phyloP scores from a whole-genome alignment of 768 basidiomycete species.

The Paxillus ammoniavirescens region DNA sequence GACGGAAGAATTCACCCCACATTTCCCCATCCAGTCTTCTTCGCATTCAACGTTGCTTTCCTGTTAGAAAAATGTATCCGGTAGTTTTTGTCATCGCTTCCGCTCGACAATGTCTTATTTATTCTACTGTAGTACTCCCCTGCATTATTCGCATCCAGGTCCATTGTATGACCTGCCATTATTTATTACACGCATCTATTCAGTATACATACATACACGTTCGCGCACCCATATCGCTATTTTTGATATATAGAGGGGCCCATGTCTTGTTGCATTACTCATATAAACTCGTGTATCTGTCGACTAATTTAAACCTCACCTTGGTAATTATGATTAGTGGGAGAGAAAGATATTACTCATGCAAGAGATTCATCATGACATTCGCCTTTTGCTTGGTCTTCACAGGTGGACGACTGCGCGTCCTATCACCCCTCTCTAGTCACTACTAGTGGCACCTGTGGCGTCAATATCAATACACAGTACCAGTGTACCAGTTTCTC shows the following conservation, averaged over 20 bases:
- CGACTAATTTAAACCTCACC: background rate
- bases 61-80: conserved; percentile 16
- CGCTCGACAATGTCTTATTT: conserved; percentile 10
- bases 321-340: background rate
- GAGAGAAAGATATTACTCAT: background rate
- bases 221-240: conserved; percentile 9
- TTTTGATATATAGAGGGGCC: background rate
- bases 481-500: background rate
- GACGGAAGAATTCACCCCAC: background rate
- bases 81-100: background rate
- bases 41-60: conserved; percentile 6
- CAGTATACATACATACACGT: conserved; percentile 13
- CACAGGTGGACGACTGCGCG: background rate
- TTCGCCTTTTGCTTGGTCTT: background rate
- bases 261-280: background rate
- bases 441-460: too few species aligned
- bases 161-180: conserved; percentile 4
- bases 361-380: background rate
- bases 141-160: conserved; percentile 17
- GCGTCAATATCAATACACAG: background rate
- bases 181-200: conserved; percentile 18
- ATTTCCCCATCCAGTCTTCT: conserved; percentile 2
- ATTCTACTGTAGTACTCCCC: conserved; percentile 17
- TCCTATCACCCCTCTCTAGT: too few species aligned
- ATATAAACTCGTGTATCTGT: conserved; percentile 3